Conservation (phyloP, 2,329 filamentous ascomycete species). For the Penicillium fuscoglaucum region DNA sequence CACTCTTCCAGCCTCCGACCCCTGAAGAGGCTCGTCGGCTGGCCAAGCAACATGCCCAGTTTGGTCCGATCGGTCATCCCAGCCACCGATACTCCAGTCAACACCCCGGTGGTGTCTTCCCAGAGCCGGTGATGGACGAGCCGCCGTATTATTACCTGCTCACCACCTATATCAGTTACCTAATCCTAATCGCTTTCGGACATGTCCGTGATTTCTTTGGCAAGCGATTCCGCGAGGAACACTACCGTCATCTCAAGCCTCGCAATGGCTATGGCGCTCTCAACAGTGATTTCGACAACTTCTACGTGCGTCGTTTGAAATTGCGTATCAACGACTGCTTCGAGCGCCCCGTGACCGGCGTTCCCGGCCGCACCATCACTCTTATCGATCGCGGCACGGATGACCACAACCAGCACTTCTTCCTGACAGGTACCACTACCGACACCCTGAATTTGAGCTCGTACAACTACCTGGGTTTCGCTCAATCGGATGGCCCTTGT, state of each 20-base stretch:
- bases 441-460: slow-evolving; percentile 99
- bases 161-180: slow-evolving; percentile 97
- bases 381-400: slow-evolving; percentile 86
- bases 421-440: slow-evolving; percentile 83
- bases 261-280: slow-evolving; percentile 90
- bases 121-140: slow-evolving; percentile 86
- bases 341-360: slow-evolving; percentile 84
- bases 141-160: slow-evolving; percentile 95
- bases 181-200: slow-evolving; percentile 91
- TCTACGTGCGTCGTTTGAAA: slow-evolving; percentile 91
- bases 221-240: slow-evolving; percentile 85
- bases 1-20: slow-evolving; percentile 82
- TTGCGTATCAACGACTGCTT: slow-evolving; percentile 97
- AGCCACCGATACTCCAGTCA: slow-evolving; percentile 87
- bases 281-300: slow-evolving; percentile 98
- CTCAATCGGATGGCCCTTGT: slow-evolving; percentile 94
- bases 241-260: slow-evolving; percentile 80
- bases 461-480: slow-evolving; percentile 98
- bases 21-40: slow-evolving; percentile 76
- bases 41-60: slow-evolving; percentile 81
- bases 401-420: slow-evolving; percentile 88
- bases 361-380: slow-evolving; percentile 91
- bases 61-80: slow-evolving; percentile 77
- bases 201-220: slow-evolving; percentile 97
- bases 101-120: slow-evolving; percentile 77